Base-by-base conservation (phyloP, 768 basidiomycete species). In the Astraeus odoratus region DNA sequence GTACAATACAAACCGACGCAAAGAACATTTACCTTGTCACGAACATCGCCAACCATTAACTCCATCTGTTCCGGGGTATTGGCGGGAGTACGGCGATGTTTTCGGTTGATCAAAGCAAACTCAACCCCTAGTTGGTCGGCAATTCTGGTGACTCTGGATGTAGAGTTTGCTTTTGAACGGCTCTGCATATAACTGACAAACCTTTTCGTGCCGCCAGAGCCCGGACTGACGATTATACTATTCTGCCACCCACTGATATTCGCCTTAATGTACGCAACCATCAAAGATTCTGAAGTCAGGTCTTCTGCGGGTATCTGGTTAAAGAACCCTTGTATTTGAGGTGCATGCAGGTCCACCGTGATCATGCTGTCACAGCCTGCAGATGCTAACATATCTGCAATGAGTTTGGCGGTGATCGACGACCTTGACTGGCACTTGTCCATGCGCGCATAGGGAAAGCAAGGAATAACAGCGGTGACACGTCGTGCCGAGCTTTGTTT, bases 291-390 rank as follows among this genome's bases (percentile, higher is more conserved):
- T 29, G 90, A 93, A 69, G 85, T 97, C 35, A 98, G 74, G 64
- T 98, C 97, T 69, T 98, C 95, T 22, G 96, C 94, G 8, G 95
- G 95, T 53, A 98, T 91, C n/a, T n/a, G n/a, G 64, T 97, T 93
- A 64, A 98, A 98, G 73, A 98, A 98, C 6, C 95, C 95, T 61
- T 98, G 95, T 49, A 97, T 98, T 70, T 98, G 95, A 57, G 86
- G 86, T 31, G 95, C 94, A 59, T 97, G 95, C 42, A 98, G 71
- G 64, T 98, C 94, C 86, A 98, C 95, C 16, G 95, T 97, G 55
- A 99, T 97, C 57, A 99, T 86, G 60, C 97, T 96, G 67, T 98
- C 95, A 61, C 93, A 96, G 18, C 95, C 95, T 8, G 96, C 94
- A 38, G 96, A 89, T 34, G 81, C 84, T 48, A 99, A 74, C 95